Conservation (phyloP, 768 basidiomycete species). For the Clitopilus hobsonii region DNA sequence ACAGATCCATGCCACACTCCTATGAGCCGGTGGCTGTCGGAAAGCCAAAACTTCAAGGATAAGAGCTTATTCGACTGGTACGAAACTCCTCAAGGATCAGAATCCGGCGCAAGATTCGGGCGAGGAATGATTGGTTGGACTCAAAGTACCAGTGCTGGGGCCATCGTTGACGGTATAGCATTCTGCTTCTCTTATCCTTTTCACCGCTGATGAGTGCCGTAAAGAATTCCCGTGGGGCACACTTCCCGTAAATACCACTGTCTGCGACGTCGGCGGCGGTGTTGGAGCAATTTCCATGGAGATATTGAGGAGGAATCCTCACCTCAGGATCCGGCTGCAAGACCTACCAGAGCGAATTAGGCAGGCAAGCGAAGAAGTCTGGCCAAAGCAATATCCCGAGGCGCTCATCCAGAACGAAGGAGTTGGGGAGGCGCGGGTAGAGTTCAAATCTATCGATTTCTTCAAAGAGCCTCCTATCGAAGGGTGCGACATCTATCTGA, state of each 20-base stretch:
- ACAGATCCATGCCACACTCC: constrained; percentile 16
- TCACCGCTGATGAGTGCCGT: too few species aligned
- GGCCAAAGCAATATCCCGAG: constrained; percentile 27
- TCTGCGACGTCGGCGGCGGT: constrained; percentile 38
- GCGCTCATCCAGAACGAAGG: constrained; percentile 19
- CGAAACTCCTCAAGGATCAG: constrained; percentile 13
- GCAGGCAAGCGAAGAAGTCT: constrained; percentile 25
- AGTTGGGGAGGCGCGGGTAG: constrained; percentile 24
- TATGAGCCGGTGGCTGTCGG: too few species aligned
- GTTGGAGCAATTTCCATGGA: constrained; percentile 28
- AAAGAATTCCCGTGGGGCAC: constrained; percentile 31
- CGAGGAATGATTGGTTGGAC: constrained; percentile 27
- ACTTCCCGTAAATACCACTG: constrained; percentile 18
- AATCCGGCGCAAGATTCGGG: constrained; percentile 19
- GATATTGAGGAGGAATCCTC: constrained; percentile 26
- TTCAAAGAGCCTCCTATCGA: constrained; percentile 28
- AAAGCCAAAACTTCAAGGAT: too few species aligned
- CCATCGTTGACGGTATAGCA: constrained; percentile 16
- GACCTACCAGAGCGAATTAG: constrained; percentile 26
- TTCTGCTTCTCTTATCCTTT: not conserved
- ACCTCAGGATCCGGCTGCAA: constrained; percentile 31
- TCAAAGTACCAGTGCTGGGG: constrained; percentile 15
- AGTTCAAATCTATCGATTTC: constrained; percentile 35
- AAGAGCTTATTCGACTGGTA: constrained; percentile 21
- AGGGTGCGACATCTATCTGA: constrained; percentile 36